These are phyloP conservation scores for Ophiostoma ulmi DNA, from an alignment of 2,329 filamentous ascomycete genomes.

Conservation along the genomic window DNA sequence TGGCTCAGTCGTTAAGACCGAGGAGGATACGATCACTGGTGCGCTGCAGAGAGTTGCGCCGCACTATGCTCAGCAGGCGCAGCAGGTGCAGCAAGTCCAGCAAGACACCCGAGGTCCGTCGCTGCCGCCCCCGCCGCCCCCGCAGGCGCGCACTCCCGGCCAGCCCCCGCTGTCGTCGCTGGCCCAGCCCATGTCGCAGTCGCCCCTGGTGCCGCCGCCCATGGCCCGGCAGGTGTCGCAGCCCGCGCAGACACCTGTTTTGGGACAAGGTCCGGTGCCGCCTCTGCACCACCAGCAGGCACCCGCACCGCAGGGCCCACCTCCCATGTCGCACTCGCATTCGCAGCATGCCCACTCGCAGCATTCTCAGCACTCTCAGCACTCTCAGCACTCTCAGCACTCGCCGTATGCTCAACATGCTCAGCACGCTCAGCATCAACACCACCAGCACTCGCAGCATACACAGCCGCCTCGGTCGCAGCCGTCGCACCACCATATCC, in stretches of 20 bases:
- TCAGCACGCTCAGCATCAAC: neutral
- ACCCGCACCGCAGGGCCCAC: neutral
- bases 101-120: neutral
- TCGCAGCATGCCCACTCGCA: neutral
- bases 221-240: conserved; percentile 8
- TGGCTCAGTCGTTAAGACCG: conserved; percentile 23
- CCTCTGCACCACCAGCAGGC: conserved; percentile 9
- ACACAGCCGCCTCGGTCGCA: conserved; percentile 15
- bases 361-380: conserved; percentile 15
- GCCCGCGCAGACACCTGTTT: neutral
- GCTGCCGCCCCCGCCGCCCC: conserved; percentile 26
- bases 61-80: conserved; percentile 17
- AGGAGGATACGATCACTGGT: conserved; percentile 24
- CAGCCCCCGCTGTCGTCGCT: conserved; percentile 14
- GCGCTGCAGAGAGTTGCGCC: conserved; percentile 22
- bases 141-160: conserved; percentile 12
- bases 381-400: neutral
- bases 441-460: conserved; percentile 5
- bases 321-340: neutral
- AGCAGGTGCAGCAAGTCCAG: neutral
- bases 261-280: neutral
- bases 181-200: conserved; percentile 5
- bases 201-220: conserved; percentile 7
- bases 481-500: conserved; percentile 16
- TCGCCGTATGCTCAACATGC: conserved; percentile 15